A percentile compares a stretch with the other conserved stretches of the same genome.
Conservation (phyloP, 2,329 filamentous ascomycete species). For the Aspergillus cejpii region DNA sequence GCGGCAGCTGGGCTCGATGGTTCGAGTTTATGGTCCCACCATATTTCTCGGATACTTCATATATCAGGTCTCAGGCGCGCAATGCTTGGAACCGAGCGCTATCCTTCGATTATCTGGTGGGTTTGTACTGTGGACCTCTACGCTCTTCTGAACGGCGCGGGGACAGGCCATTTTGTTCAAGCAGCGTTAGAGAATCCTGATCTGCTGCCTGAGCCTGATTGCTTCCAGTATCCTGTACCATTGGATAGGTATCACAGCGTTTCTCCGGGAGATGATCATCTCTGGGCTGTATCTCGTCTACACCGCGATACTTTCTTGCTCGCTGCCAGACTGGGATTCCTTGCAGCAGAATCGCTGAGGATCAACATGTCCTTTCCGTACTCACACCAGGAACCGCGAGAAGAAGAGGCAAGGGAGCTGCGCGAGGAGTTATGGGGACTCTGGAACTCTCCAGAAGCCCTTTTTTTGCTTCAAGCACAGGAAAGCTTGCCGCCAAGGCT, state of each 20-base stretch:
- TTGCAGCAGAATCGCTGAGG: constrained; percentile 38
- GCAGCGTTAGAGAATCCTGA: constrained; percentile 41
- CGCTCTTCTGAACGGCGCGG: constrained; percentile 48
- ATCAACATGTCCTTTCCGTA: constrained; percentile 26
- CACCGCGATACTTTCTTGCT: constrained; percentile 43
- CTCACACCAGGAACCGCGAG: constrained; percentile 19
- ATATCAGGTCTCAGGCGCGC: constrained; percentile 46
- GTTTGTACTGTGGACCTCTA: constrained; percentile 52
- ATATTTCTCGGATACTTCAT: constrained; percentile 47
- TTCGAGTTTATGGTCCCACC: constrained; percentile 49
- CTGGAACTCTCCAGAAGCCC: constrained; percentile 35
- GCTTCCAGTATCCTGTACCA: constrained; percentile 34
- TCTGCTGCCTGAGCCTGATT: constrained; percentile 41
- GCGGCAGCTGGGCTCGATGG: constrained; percentile 42
- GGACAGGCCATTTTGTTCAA: constrained; percentile 47
- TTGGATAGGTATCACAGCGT: constrained; percentile 31
- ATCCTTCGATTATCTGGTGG: constrained; percentile 50
- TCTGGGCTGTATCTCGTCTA: constrained; percentile 38
- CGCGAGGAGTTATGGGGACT: constrained; percentile 34
- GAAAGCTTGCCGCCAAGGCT: constrained; percentile 32
- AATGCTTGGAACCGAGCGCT: constrained; percentile 42
- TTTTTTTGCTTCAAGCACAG: constrained; percentile 32
- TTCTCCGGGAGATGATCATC: constrained; percentile 33
- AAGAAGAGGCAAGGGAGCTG: constrained; percentile 32
- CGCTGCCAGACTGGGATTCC: constrained; percentile 42